These are phyloP conservation scores for Trichomonas vaginalis DNA, from an alignment of 208 protist species.

Conservation along the genomic window DNA sequence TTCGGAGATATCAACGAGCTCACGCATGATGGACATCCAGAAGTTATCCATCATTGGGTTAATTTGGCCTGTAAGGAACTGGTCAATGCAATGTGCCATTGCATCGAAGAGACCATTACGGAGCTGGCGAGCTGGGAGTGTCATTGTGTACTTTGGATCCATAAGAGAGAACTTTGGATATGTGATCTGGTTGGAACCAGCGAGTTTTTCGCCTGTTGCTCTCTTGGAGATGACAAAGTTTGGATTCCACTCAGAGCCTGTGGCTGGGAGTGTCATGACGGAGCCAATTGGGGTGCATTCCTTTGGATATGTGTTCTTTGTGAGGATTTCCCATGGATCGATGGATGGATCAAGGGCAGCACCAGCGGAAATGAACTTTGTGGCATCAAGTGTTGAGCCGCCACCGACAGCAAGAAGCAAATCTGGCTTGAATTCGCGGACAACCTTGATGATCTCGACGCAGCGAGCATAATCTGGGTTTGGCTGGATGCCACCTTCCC, in stretches of 20 bases:
- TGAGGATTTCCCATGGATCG: neutral
- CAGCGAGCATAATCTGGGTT: neutral
- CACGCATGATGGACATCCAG: neutral
- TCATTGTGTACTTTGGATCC: neutral
- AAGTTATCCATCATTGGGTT: neutral
- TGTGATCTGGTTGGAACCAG: neutral
- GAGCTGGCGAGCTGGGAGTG: neutral
- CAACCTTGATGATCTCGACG: neutral
- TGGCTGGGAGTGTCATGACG: neutral
- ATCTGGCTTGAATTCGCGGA: neutral
- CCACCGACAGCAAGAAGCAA: neutral
- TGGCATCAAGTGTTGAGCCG: neutral
- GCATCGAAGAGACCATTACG: neutral
- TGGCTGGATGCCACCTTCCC: neutral
- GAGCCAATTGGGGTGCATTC: neutral
- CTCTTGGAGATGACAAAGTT: neutral
- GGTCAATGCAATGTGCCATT: neutral
- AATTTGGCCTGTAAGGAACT: neutral
- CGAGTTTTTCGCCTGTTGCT: neutral
- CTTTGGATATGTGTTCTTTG: neutral
- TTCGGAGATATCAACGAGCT: neutral
- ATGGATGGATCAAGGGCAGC: neutral
- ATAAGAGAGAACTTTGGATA: neutral
- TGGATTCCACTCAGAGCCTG: neutral
- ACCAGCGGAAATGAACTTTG: neutral